Conservation (phyloP, 2,329 filamentous ascomycete genomes). For the Xylaria sp. region DNA sequence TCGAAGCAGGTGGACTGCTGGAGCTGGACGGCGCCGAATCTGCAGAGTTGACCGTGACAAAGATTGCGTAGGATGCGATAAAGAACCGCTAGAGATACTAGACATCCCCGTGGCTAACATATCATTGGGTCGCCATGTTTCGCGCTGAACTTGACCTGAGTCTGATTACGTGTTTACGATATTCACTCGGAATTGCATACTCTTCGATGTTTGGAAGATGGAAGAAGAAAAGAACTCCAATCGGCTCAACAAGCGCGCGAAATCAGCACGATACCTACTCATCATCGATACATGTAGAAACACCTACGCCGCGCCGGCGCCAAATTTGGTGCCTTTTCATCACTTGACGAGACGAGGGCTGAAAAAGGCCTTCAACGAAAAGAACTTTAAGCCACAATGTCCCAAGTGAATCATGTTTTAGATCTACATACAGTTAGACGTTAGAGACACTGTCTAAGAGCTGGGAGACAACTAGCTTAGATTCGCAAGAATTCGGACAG, state of each 20-base stretch:
- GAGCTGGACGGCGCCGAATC: constrained; percentile 58
- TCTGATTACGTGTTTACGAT: too few species aligned
- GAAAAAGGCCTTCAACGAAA: not conserved
- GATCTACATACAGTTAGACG: not conserved
- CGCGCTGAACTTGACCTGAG: not conserved
- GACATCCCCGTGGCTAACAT: not conserved
- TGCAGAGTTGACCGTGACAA: constrained; percentile 63
- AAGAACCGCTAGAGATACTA: not conserved
- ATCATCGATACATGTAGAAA: not conserved
- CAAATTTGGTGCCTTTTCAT: not conserved
- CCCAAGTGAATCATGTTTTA: not conserved
- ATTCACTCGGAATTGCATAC: not conserved
- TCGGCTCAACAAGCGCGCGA: not conserved
- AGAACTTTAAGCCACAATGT: not conserved
- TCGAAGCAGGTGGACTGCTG: constrained; percentile 67
- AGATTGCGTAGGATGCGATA: constrained; percentile 50
- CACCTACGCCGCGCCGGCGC: not conserved
- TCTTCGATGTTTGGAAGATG: not conserved
- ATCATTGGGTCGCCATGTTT: not conserved
- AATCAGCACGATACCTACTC: not conserved
- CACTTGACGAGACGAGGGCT: not conserved
- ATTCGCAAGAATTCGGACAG: not conserved
- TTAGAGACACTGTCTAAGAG: not conserved
- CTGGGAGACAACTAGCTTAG: not conserved
- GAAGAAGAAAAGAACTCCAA: not conserved